phyloP scores from a whole-genome alignment of 1,139 yeast genomes.

The Suhomyces maxii region DNA sequence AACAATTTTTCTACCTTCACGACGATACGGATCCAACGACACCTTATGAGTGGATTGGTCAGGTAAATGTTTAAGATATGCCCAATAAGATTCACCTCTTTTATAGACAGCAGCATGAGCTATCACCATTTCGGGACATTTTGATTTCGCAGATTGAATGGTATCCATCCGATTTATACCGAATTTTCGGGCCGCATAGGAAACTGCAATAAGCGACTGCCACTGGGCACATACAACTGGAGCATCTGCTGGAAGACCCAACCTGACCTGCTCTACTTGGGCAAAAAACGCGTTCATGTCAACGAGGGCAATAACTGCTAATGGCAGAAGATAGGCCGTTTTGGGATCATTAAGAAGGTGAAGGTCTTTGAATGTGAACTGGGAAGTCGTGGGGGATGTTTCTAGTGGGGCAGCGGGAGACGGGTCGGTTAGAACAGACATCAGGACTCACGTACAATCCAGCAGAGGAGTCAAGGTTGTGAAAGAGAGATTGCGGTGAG shows the following conservation, averaged over 20 bases:
- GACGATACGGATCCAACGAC: constrained; percentile 83
- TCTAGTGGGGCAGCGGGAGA: background rate
- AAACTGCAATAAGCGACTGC: constrained; percentile 85
- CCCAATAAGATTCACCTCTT: constrained; percentile 85
- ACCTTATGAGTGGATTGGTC: constrained; percentile 66
- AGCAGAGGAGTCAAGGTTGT: background rate
- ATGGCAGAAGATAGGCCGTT: constrained; percentile 58
- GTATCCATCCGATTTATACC: constrained; percentile 82
- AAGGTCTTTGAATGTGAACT: constrained; percentile 46
- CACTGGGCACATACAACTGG: constrained; percentile 97
- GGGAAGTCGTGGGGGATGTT: constrained; percentile 3
- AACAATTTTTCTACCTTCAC: constrained; percentile 82
- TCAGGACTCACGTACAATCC: background rate
- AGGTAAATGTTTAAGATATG: constrained; percentile 51
- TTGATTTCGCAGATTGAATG: constrained; percentile 61
- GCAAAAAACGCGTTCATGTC: constrained; percentile 96
- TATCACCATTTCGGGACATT: constrained; percentile 72
- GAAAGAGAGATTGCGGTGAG: background rate
- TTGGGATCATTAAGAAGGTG: constrained; percentile 44
- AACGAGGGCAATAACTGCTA: constrained; percentile 81
- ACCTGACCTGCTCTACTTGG: constrained; percentile 82
- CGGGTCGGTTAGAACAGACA: constrained; percentile 1
- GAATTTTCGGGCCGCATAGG: constrained; percentile 80
- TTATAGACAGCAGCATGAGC: constrained; percentile 95
- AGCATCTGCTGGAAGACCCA: constrained; percentile 60